Base-by-base conservation (phyloP, 2,329 filamentous ascomycete genomes). In the Aspergillus thermomutatus region DNA sequence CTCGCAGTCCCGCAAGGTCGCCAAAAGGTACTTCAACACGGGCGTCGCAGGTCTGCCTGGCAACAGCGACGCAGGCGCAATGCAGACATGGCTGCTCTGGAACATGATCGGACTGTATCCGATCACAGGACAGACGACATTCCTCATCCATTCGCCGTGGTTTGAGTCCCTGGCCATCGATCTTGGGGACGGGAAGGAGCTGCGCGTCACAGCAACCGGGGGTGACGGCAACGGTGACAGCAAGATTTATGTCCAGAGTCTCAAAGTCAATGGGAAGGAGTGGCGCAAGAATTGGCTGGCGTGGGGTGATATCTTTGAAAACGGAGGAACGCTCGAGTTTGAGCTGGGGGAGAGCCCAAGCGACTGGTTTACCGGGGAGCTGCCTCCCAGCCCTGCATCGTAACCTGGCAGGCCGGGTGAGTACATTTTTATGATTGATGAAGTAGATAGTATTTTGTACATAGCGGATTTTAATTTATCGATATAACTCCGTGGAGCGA, bases 81-180 rank as follows among this genome's bases (percentile, higher is more conserved):
- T 90, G 87, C 86, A 90, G 67, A 85, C 82, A 7, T 89, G 86
- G 83, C 71, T 88, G 2, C 72, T 88, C 8, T 90, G 87, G 83
- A 84, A 83, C 60, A 87, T 88, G 80, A 80, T 89, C 40, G 87
- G 87, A 1, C 72, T 89, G 27, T 89, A 88, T 62, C 87, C 87
- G 1, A 75, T 90, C 60, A 87, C 86, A 0, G 86, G 85, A 0
- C 87, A 89, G 75, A 85, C 85, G 0, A 87, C 83, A 1, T 89
- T 89, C 68, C 75, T 89, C 17, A 77, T 89, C 52, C 82, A 82
- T 3, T 84, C 83, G 6, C 86, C 86, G 0, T 88, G 84, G 84
- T 86, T 87, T 66, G 71, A 72, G 1, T 78, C 83, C 41, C 74
- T 89, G 61, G 84, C 77, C 0, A 82, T 91, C 54, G 72, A 82